phyloP scores from a whole-genome alignment of 129 eudicot species.

The Tagetes erecta region DNA sequence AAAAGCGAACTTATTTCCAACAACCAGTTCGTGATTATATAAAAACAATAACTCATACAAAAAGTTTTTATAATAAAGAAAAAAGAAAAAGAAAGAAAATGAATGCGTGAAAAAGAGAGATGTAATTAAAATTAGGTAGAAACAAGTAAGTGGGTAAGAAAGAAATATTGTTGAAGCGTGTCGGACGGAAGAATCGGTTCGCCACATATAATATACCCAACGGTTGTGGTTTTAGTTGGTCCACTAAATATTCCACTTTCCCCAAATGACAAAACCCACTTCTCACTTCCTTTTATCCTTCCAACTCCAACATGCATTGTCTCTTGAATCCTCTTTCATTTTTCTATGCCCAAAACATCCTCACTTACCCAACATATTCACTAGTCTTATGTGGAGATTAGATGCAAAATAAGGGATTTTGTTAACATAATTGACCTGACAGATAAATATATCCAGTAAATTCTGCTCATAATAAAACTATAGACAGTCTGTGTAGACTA shows the following conservation, averaged over 20 bases:
- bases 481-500: no score
- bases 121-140: slow-evolving; percentile 22
- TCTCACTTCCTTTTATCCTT: not conserved
- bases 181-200: slow-evolving; percentile 49
- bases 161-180: slow-evolving; percentile 28
- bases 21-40: no score
- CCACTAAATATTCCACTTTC: slow-evolving; percentile 41
- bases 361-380: not conserved
- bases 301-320: slow-evolving; percentile 14
- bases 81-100: not conserved
- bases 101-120: not conserved
- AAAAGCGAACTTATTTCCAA: no score
- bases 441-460: no score
- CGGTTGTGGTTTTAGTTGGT: slow-evolving; percentile 44
- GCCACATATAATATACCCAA: slow-evolving; percentile 48
- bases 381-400: not conserved
- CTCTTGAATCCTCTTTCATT: slow-evolving; percentile 2
- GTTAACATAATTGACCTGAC: no score
- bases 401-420: no score
- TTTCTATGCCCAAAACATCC: not conserved
- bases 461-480: no score
- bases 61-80: not conserved
- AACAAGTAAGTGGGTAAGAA: slow-evolving; percentile 14
- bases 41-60: not conserved
- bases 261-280: slow-evolving; percentile 1